phyloP scores from a whole-genome alignment of 2,329 filamentous ascomycete genomes.

The Penicillium fuscoglaucum region DNA sequence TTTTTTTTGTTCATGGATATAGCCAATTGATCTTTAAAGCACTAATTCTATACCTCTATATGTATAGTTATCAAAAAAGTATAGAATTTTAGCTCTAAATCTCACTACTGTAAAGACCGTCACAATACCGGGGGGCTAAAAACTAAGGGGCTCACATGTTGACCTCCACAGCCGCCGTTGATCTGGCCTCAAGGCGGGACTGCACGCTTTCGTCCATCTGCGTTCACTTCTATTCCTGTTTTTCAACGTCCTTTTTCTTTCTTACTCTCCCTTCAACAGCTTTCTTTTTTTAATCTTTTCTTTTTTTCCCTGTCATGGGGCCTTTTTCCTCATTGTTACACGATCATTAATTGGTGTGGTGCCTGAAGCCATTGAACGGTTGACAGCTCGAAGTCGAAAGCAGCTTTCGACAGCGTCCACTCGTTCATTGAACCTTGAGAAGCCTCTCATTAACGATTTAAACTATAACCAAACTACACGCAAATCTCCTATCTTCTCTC shows the following conservation, averaged over 20 bases:
- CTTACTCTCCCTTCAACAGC: conserved; percentile 19
- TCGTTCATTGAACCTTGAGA: conserved; percentile 10
- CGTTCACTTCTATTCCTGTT: conserved; percentile 29
- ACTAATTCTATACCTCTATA: not conserved
- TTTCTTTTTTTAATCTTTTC: conserved; percentile 20
- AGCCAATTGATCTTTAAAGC: not conserved
- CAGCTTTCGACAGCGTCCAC: conserved; percentile 11
- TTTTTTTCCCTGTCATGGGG: conserved; percentile 38
- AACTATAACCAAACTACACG: not conserved
- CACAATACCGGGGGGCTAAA: conserved; percentile 15
- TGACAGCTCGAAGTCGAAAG: conserved; percentile 19
- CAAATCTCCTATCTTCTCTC: conserved; percentile 2
- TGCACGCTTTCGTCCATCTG: conserved; percentile 33
- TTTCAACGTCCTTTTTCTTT: conserved; percentile 23
- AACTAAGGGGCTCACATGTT: conserved; percentile 23
- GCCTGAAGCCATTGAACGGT: conserved; percentile 14
- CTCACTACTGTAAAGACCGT: not conserved
- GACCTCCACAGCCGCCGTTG: conserved; percentile 26
- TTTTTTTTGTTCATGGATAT: not conserved
- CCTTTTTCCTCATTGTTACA: conserved; percentile 32
- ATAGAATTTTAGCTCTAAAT: not conserved
- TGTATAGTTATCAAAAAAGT: not conserved
- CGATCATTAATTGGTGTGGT: conserved; percentile 38
- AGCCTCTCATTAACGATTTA: conserved; percentile 1
- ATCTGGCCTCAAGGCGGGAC: conserved; percentile 39